Conservation (phyloP, 345 rosid genomes). For the Psidium friedrichsthalianum region DNA sequence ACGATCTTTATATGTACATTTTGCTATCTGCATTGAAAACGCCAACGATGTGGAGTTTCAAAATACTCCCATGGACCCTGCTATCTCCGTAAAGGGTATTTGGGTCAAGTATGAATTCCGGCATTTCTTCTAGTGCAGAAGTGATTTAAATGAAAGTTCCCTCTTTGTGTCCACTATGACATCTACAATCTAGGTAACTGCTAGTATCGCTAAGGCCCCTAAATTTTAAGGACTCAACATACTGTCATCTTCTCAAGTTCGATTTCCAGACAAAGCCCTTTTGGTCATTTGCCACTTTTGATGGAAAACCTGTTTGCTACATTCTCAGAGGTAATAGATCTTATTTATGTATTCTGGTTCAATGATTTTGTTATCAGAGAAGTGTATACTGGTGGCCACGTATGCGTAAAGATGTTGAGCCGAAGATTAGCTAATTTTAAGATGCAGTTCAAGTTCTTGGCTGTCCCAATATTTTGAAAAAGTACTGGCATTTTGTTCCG, state of each 20-base stretch:
- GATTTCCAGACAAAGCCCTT: no score
- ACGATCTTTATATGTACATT: not conserved
- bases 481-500: no score
- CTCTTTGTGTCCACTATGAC: not conserved
- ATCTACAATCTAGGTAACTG: not conserved
- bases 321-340: not conserved
- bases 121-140: not conserved
- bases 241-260: no score
- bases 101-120: not conserved
- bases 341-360: not conserved
- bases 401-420: not conserved
- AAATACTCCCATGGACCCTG: not conserved
- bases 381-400: not conserved
- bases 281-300: no score
- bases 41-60: no score
- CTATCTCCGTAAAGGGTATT: not conserved
- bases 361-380: not conserved
- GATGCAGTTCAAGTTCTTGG: not conserved
- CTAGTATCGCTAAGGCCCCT: not conserved
- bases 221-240: no score
- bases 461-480: not conserved
- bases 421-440: not conserved
- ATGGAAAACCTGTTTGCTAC: no score
- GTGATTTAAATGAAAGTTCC: not conserved
- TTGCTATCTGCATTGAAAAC: no score